Percentiles rank a stretch among this genome's conserved stretches.
phyloP scores from a whole-genome alignment of 345 rosid genomes.

The Barbarea vulgaris region DNA sequence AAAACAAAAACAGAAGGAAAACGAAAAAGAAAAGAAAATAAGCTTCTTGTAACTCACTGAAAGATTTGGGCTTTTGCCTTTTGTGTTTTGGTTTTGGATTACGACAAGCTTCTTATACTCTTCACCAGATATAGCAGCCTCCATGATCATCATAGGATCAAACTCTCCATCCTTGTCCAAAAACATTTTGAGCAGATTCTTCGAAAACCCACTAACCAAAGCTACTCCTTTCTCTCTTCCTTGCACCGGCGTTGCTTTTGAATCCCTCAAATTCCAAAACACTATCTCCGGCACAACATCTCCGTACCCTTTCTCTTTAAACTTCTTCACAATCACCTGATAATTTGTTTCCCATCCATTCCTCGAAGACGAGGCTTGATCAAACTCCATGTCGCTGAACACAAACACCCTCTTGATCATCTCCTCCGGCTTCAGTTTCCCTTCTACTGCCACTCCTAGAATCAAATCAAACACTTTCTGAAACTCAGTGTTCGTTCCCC shows the following conservation, averaged over 20 bases:
- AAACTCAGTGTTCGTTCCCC: slow-evolving; percentile 48
- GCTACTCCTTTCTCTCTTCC: slow-evolving; percentile 52
- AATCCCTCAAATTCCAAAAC: slow-evolving; percentile 70
- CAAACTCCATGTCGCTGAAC: slow-evolving; percentile 77
- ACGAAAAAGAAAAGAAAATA: no score
- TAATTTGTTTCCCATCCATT: slow-evolving; percentile 57
- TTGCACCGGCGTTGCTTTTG: slow-evolving; percentile 50
- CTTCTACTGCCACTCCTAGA: slow-evolving; percentile 49
- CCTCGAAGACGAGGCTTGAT: slow-evolving; percentile 32
- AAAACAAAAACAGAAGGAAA: no score
- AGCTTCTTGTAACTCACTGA: no score
- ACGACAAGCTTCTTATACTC: slow-evolving; percentile 52
- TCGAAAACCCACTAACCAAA: slow-evolving; percentile 64
- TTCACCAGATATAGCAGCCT: slow-evolving; percentile 46
- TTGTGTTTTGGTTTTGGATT: no score
- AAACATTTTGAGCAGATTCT: slow-evolving; percentile 64
- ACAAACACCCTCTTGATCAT: slow-evolving; percentile 65
- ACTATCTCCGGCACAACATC: slow-evolving; percentile 54
- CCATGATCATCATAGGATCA: slow-evolving; percentile 47
- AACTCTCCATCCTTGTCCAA: slow-evolving; percentile 47
- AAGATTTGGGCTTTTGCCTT: no score
- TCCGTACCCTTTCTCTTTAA: slow-evolving; percentile 49
- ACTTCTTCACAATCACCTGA: slow-evolving; percentile 49
- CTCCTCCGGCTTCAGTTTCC: slow-evolving; percentile 48
- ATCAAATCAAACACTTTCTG: slow-evolving; percentile 58